Base-by-base conservation (phyloP, 129 eudicot genomes). In the Cynara cardunculus region DNA sequence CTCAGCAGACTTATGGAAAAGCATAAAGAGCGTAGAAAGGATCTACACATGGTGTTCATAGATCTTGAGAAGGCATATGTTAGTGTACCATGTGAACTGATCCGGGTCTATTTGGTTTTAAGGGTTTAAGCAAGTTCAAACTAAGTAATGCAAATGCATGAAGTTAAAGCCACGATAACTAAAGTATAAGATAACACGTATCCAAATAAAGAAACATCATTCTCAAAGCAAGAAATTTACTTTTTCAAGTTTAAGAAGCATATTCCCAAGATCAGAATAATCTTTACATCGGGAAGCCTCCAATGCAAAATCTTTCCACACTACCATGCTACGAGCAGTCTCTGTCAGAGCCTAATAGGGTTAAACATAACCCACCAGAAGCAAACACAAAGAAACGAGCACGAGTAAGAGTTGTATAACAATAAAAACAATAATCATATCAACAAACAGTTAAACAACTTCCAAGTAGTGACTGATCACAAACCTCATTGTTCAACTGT, bases 211-310 rank as follows among this genome's bases (percentile, higher is more conserved):
- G 64, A 68, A 82, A 68, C 37, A 74, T 32, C 11, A 21, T 70
- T 62, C 68, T 34, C 22, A 66, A 59, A 44, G 49, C 34, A 79
- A 74, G 37, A 78, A 74, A 74, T 70, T 87, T 90, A 96, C 99
- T 81, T 83, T 87, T 69, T 90, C 89, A 77, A 96, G 93, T 87
- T 96, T 91, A 84, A 87, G 80, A 84, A 93, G 98, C 93, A 91
- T 86, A 86, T 88, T 93, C 85, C 98, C 99, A 68, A 89, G 93
- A 87, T 93, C 97, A 18, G 91, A 82, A 69, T 96, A 96, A 85
- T 88, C 88, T 82, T 88, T 96, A 84, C 98, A 92, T 62, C 87
- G 84, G n/a, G 97, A 92, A 87, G 97, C 98, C 84, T 96, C 98
- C 87, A 84, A 66, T 4, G 98, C 97, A 89, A 96, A 96, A 41